Conservation (phyloP, 352 stramenopile species). For the Phytophthora aleatoria region DNA sequence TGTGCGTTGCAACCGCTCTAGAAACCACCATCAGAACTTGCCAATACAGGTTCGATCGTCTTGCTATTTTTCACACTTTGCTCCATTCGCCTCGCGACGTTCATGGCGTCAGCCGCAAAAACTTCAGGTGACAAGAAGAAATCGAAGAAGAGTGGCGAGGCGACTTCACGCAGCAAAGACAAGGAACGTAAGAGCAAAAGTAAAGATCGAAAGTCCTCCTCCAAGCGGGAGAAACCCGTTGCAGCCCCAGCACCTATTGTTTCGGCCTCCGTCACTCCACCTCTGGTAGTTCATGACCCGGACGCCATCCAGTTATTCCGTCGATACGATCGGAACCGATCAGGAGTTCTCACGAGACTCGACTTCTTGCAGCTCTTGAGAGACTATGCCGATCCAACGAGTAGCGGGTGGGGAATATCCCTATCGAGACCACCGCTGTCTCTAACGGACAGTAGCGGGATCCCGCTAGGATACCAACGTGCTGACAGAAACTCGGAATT, state of each 20-base stretch:
- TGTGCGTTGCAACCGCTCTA: slow-evolving; percentile 7
- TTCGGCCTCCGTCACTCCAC: background rate
- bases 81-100: background rate
- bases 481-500: slow-evolving; percentile 83
- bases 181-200: slow-evolving; percentile 43
- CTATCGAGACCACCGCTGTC: slow-evolving; percentile 48
- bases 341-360: slow-evolving; percentile 52
- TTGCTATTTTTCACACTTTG: slow-evolving; percentile 3
- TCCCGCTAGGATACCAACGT: slow-evolving; percentile 75
- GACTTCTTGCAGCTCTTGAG: slow-evolving; percentile 76
- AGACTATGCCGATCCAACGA: slow-evolving; percentile 60
- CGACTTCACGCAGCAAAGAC: slow-evolving; percentile 26
- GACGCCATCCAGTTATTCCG: slow-evolving; percentile 85
- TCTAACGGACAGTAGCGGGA: slow-evolving; percentile 65
- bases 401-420: slow-evolving; percentile 6
- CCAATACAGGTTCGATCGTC: background rate
- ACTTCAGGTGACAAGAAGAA: slow-evolving; percentile 30
- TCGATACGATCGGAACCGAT: slow-evolving; percentile 67
- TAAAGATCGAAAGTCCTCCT: slow-evolving; percentile 36
- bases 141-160: slow-evolving; percentile 30
- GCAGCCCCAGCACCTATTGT: background rate
- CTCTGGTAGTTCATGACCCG: slow-evolving; percentile 35
- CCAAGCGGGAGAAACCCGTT: slow-evolving; percentile 14
- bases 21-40: slow-evolving; percentile 1
- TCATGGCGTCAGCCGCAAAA: slow-evolving; percentile 23